These are phyloP conservation scores for Hypoxylon sp. DNA, from an alignment of 2,329 filamentous ascomycete genomes.

Conservation along the genomic window DNA sequence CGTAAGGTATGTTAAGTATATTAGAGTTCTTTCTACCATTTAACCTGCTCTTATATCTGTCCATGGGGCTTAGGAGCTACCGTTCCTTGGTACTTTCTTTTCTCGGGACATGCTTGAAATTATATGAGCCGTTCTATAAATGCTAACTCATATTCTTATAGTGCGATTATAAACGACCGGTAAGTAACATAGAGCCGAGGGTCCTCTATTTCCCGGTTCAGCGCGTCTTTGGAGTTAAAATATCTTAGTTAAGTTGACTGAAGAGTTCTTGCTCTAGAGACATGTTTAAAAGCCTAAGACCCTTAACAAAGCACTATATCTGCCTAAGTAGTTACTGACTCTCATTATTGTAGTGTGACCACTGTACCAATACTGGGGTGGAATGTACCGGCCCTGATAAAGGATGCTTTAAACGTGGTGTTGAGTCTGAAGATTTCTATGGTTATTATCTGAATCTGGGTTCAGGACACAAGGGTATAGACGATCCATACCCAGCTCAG, in stretches of 20 bases:
- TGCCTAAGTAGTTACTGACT: background rate
- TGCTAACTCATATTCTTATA: conserved; percentile 3
- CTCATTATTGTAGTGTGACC: background rate
- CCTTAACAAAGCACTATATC: background rate
- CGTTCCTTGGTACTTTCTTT: background rate
- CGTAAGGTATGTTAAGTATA: background rate
- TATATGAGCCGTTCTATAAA: background rate
- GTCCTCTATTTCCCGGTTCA: background rate
- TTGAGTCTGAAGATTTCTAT: conserved; percentile 21
- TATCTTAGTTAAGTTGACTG: background rate
- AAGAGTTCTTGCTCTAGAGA: background rate
- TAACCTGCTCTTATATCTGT: background rate
- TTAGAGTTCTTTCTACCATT: background rate
- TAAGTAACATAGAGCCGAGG: conserved; percentile 5
- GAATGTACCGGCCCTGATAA: background rate
- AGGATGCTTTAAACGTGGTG: conserved; percentile 13
- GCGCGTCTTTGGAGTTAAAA: background rate
- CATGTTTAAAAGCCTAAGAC: background rate
- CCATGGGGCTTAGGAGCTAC: background rate
- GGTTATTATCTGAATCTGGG: conserved; percentile 32
- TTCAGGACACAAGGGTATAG: conserved; percentile 20
- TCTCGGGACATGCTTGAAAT: background rate
- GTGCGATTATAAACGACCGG: conserved; percentile 26
- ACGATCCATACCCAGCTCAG: background rate
- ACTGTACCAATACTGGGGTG: background rate